These are phyloP conservation scores for Lachancea mirantina DNA, from an alignment of 805 yeast genomes.

Conservation along the genomic window DNA sequence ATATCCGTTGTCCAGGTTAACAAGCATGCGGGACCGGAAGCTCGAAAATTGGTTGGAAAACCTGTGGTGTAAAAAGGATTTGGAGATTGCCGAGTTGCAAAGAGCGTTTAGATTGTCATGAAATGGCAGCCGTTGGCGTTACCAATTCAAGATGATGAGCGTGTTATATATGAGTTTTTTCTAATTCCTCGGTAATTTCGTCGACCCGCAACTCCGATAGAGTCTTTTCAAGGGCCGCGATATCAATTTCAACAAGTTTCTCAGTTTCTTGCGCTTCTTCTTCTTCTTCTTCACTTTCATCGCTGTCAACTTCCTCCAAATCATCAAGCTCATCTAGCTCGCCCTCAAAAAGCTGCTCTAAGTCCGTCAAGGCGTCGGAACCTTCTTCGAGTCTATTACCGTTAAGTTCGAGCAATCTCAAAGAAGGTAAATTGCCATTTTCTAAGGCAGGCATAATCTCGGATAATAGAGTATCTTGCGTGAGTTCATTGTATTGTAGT, in stretches of 20 bases:
- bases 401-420: conserved; percentile 71
- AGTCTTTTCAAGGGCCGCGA: conserved; percentile 36
- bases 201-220: conserved; percentile 33
- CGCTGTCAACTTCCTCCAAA: conserved; percentile 71
- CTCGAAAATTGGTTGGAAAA: conserved; percentile 72
- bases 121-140: conserved; percentile 3
- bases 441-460: conserved; percentile 45
- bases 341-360: conserved; percentile 64
- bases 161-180: conserved; percentile 44
- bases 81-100: conserved; percentile 36
- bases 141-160: too few species aligned
- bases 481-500: conserved; percentile 86
- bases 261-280: conserved; percentile 34
- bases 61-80: conserved; percentile 67
- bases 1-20: conserved; percentile 38
- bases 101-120: conserved; percentile 5
- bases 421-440: conserved; percentile 46
- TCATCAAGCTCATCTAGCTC: conserved; percentile 92
- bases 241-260: conserved; percentile 46
- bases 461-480: conserved; percentile 52
- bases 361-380: conserved; percentile 54
- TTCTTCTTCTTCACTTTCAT: conserved; percentile 45
- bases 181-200: conserved; percentile 51
- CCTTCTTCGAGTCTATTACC: conserved; percentile 94
- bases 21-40: conserved; percentile 47